phyloP scores from a whole-genome alignment of 108 stramenopile genomes.

The Skeletonema menzelii region DNA sequence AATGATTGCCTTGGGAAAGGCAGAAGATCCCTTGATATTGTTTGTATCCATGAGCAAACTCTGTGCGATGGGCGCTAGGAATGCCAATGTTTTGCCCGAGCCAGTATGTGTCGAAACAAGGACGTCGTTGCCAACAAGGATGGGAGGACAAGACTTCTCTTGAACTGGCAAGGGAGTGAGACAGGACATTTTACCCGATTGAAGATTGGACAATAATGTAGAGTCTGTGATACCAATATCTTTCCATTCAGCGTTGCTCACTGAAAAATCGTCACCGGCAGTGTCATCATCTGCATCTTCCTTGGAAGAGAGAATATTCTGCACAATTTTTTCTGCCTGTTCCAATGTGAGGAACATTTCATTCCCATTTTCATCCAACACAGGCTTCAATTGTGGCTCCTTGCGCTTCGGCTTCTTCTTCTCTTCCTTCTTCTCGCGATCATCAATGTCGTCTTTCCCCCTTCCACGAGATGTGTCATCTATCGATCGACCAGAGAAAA shows the following conservation, averaged over 20 bases:
- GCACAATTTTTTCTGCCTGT: conserved; percentile 59
- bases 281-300: conserved; percentile 11
- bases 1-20: conserved; percentile 59
- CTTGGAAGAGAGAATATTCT: conserved; percentile 32
- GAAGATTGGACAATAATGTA: conserved; percentile 57
- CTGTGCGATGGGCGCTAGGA: conserved; percentile 72
- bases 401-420: conserved; percentile 26
- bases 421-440: neutral
- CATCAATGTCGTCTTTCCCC: conserved; percentile 1
- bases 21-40: conserved; percentile 3
- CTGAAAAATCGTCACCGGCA: conserved; percentile 9
- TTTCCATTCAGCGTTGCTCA: conserved; percentile 50
- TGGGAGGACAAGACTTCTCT: conserved; percentile 64
- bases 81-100: conserved; percentile 84
- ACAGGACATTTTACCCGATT: conserved; percentile 57
- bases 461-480: neutral
- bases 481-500: conserved; percentile 46
- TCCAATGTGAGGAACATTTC: conserved; percentile 62
- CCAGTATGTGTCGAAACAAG: conserved; percentile 86
- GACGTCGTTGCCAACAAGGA: conserved; percentile 66
- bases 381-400: conserved; percentile 18
- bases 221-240: conserved; percentile 68
- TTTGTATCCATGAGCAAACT: conserved; percentile 41
- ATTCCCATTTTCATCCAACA: conserved; percentile 67
- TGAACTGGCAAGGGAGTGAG: conserved; percentile 70